A percentile compares a stretch with the other conserved stretches of the same genome.
Evolutionary conservation across 495 filamentous ascomycete species (phyloP).

Genomic region (Talaromyces proteolyticus): DNA sequence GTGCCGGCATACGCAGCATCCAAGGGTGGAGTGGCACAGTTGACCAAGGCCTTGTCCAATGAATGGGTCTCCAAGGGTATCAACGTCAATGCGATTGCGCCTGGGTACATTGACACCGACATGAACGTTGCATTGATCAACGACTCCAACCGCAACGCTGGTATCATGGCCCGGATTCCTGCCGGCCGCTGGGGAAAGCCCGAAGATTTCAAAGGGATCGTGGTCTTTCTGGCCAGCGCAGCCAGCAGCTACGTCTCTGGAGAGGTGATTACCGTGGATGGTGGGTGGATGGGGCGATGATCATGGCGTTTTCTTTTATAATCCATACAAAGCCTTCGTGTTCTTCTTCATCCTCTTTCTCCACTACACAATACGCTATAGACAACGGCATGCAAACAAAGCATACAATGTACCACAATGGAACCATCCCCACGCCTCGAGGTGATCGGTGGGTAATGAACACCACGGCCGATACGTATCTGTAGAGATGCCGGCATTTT

Average conservation of each 20-base stretch:
- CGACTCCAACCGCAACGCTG: constrained; percentile 58
- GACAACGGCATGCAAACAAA: too few relatives aligned
- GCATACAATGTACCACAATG: too few relatives aligned
- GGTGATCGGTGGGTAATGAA: too few relatives aligned
- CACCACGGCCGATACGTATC: too few relatives aligned
- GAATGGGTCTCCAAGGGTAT: constrained; percentile 79
- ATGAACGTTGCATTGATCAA: constrained; percentile 85
- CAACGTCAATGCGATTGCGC: constrained; percentile 76
- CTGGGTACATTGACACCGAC: constrained; percentile 80
- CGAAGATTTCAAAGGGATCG: constrained; percentile 83
- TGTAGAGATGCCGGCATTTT: too few relatives aligned
- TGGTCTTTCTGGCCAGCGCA: constrained; percentile 70
- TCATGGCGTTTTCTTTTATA: constrained; percentile 1
- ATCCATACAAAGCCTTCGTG: constrained; percentile 6
- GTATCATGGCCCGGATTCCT: constrained; percentile 79
- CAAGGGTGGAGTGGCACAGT: constrained; percentile 80
- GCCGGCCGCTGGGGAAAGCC: constrained; percentile 80
- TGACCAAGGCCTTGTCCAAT: constrained; percentile 85
- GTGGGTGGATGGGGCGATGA: constrained; percentile 89
- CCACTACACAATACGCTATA: too few relatives aligned
- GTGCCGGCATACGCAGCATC: constrained; percentile 88
- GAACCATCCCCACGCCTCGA: too few relatives aligned
- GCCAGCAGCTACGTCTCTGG: constrained; percentile 80
- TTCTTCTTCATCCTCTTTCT: constrained; percentile 11
- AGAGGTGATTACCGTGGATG: constrained; percentile 77